Evolutionary conservation across 192 early-diverging fungal genomes (phyloP), one percentile per base, ranked within the genome.

Genomic region (Spinellus fusiger): DNA sequence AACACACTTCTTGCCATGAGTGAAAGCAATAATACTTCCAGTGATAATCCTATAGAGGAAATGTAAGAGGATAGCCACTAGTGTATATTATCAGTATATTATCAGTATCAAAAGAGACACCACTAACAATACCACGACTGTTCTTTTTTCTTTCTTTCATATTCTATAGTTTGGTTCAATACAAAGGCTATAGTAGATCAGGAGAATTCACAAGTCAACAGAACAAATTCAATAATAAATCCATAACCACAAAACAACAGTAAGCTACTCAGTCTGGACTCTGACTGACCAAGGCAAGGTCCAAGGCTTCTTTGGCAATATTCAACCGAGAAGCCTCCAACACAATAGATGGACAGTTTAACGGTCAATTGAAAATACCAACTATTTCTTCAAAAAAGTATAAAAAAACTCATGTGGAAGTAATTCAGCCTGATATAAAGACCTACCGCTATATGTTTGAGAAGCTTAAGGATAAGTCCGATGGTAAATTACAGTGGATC

Each of bases 401-500:
- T 28, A 4, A 60, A 13, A 31, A 69, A 37, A 40, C 27, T 7
- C 28, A 46, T 22, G 48, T 40, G 40, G 27, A 62, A 61, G 22
- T 76, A 34, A 66, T 69, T 16, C 64, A 79, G 10, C 65, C 73
- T 54, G 71, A 80, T 29, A 80, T 83, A 18, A 60, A 71, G 28
- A 80, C 77, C 5, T 92, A 88, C 54, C 77, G 86, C 4, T 93
- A 89, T 70, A 90, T 93, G 90, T 89, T 84, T 69, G 87, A 90
- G 52, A 83, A 84, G 48, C 73, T 91, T 12, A 75, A 73, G 1
- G 84, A 86, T 28, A 85, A 81, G 52, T 85, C 79, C 0, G 83
- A 86, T 53, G 70, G 77, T 69, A 72, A 46, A 32, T 38, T 34
- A 34, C 23, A 47, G 29, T 5, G 23, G 55, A 48, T 28, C 51